These are phyloP conservation scores for Tieghemostelium lacteum DNA, from an alignment of 78 protist genomes.

Conservation along the genomic window DNA sequence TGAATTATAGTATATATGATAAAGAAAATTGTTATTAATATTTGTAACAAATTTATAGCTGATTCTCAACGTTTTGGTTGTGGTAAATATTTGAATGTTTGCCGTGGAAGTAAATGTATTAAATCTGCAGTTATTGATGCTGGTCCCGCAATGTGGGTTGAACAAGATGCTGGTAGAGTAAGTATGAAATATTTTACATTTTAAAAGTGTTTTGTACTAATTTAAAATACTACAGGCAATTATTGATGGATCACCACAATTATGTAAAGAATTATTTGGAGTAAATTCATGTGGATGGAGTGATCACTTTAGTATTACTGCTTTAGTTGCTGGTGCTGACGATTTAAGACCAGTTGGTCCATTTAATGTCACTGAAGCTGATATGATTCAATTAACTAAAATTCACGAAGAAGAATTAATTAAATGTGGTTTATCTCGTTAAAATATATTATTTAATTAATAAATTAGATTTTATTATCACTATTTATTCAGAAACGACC, in stretches of 20 bases:
- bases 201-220: too few relatives aligned
- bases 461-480: too few relatives aligned
- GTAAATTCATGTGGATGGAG: conserved; percentile 48
- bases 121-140: conserved; percentile 37
- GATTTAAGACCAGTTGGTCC: conserved; percentile 75
- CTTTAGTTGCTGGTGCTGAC: neutral
- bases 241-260: conserved; percentile 56
- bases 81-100: conserved; percentile 44
- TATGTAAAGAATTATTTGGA: conserved; percentile 2
- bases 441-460: too few relatives aligned
- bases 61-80: conserved; percentile 73
- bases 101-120: conserved; percentile 16
- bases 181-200: neutral
- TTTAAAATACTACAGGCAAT: too few relatives aligned
- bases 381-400: neutral
- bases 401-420: conserved; percentile 22
- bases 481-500: too few relatives aligned
- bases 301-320: conserved; percentile 39
- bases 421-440: too few relatives aligned
- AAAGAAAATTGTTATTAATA: neutral
- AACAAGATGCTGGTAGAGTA: conserved; percentile 9
- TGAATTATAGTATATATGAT: neutral
- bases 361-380: conserved; percentile 66
- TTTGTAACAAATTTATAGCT: conserved; percentile 17
- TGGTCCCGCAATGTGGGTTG: conserved; percentile 72